These are phyloP conservation scores for Corrigiola litoralis DNA, from an alignment of 179 eudicot genomes.

Conservation along the genomic window DNA sequence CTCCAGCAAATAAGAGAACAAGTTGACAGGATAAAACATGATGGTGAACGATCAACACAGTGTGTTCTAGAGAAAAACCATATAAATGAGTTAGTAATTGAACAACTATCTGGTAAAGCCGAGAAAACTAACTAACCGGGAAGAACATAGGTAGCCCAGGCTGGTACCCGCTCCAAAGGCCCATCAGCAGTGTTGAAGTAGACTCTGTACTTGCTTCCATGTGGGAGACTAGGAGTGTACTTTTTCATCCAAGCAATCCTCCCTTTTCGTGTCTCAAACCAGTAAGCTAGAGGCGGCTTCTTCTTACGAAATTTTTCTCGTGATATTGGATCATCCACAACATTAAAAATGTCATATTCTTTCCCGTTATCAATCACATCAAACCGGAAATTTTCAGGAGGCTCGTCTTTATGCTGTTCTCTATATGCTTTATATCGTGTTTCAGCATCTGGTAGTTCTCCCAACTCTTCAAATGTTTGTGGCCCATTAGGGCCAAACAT, in stretches of 20 bases:
- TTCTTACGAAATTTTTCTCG: slow-evolving; percentile 64
- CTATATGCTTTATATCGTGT: slow-evolving; percentile 79
- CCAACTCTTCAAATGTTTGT: slow-evolving; percentile 79
- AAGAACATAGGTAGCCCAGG: slow-evolving; percentile 94
- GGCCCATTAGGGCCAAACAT: slow-evolving; percentile 98
- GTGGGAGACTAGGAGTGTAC: slow-evolving; percentile 74
- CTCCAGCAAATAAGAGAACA: not conserved
- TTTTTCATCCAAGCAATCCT: slow-evolving; percentile 93
- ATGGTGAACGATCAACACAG: no score
- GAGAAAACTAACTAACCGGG: slow-evolving; percentile 53
- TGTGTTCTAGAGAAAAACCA: no score
- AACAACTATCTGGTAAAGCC: not conserved
- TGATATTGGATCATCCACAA: slow-evolving; percentile 73
- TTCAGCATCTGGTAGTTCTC: slow-evolving; percentile 85
- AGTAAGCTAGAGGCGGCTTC: slow-evolving; percentile 87
- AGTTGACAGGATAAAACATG: not conserved
- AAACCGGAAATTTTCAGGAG: slow-evolving; percentile 63
- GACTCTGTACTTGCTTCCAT: slow-evolving; percentile 94
- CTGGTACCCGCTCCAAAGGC: slow-evolving; percentile 91
- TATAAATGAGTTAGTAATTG: not conserved
- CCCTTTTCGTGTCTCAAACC: slow-evolving; percentile 95
- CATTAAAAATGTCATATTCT: slow-evolving; percentile 58
- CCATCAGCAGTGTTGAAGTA: slow-evolving; percentile 91
- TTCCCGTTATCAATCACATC: slow-evolving; percentile 84
- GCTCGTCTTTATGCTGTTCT: slow-evolving; percentile 90